A percentile compares a stretch with the other conserved stretches of the same genome.
Conservation (phyloP, 2,329 filamentous ascomycete genomes). For the Cladophialophora chaetospira region DNA sequence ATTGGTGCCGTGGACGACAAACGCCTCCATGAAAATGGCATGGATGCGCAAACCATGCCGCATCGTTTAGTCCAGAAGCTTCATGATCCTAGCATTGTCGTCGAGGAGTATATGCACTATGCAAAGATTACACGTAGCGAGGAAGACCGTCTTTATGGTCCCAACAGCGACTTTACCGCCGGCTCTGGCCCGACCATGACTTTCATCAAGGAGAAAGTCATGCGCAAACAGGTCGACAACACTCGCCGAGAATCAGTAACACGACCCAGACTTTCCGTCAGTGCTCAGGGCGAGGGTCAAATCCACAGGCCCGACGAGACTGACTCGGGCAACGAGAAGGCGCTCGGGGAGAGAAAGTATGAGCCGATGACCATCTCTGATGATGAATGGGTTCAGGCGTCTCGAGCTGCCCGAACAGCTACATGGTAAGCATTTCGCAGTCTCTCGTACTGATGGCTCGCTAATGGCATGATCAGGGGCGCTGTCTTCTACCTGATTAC, state of each 20-base stretch:
- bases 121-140: slow-evolving; percentile 40
- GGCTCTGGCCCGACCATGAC: slow-evolving; percentile 11
- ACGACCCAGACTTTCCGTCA: slow-evolving; percentile 22
- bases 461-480: slow-evolving; percentile 18
- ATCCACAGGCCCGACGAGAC: slow-evolving; percentile 9
- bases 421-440: slow-evolving; percentile 36
- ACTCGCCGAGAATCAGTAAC: slow-evolving; percentile 10
- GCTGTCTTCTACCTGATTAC: slow-evolving; percentile 44
- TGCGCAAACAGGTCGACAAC: slow-evolving; percentile 21
- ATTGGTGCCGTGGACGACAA: slow-evolving; percentile 21
- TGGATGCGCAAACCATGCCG: slow-evolving; percentile 13
- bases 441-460: not conserved
- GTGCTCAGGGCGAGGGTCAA: slow-evolving; percentile 20
- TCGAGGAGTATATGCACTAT: slow-evolving; percentile 46
- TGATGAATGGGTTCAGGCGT: slow-evolving; percentile 53
- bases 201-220: slow-evolving; percentile 28
- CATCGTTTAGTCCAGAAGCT: slow-evolving; percentile 21
- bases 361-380: slow-evolving; percentile 38
- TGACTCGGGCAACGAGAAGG: slow-evolving; percentile 26
- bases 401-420: slow-evolving; percentile 50
- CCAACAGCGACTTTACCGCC: slow-evolving; percentile 16
- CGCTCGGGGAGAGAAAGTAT: slow-evolving; percentile 23
- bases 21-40: slow-evolving; percentile 16
- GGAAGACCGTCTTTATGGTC: slow-evolving; percentile 35
- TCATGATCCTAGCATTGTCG: slow-evolving; percentile 36